Evolutionary conservation across 129 eudicot species (phyloP), one percentile per base, ranked within the genome.

Genomic region (Dittrichia graveolens): DNA sequence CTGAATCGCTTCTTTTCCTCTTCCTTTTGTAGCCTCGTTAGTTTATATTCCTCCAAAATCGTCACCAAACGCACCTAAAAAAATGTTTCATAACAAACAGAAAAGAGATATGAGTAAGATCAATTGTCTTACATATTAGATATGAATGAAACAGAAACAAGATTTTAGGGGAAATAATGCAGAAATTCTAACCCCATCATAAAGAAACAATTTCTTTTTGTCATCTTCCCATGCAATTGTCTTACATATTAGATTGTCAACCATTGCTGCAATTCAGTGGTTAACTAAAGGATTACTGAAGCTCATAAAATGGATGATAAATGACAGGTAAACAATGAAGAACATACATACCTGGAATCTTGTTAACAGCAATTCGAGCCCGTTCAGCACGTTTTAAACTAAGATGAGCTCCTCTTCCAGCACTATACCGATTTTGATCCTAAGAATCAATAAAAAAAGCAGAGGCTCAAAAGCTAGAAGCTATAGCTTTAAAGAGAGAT

Each of bases 361-460:
- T 91, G 76, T 41, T 91, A 55, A 91, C 85, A 54, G 86, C 79
- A 34, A 88, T 84, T 67, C 96, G 85, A 71, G 96, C 97, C 63
- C 96, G 88, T 82, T 91, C 96, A 44, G 97, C 97, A 52, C 97
- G 97, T 72, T 91, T 91, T 67, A 88, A 75, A 83, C 86, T 91
- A 55, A 91, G 63, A 67, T 91, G 97, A 24, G 81, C 90, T 72
- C 97, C 97, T 85, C 90, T 88, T 72, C 95, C 97, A 71, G 96
- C 97, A 88, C 88, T 88, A 70, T 88, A 91, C 16, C 92, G 86
- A 31, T 78, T 88, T 18, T 72, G 70, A 81, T 91, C 97, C 97
- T 91, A 83, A 80, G 16, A 67, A 69, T 61, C 49, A 65, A 38
- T 13, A 63, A 68, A 78, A 77, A 24, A 42, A 52, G 42, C 57